Evolutionary conservation across 2,329 filamentous ascomycete species (phyloP).

Genomic region (Monosporascus cannonballus): DNA sequence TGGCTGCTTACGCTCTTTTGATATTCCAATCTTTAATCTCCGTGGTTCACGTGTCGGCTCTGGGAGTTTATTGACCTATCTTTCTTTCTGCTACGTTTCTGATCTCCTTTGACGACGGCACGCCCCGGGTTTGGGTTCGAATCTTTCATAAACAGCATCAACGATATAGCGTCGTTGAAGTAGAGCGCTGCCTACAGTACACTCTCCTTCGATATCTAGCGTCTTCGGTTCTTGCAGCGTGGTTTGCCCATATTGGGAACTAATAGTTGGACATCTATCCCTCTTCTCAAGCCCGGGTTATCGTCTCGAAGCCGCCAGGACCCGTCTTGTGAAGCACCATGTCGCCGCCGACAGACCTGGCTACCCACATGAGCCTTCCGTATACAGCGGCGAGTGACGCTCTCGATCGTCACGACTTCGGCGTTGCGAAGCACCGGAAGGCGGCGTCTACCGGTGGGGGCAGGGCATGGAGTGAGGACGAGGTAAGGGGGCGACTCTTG

Average conservation of each 20-base stretch:
- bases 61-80: background rate
- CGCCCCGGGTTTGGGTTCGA: conserved; percentile 5
- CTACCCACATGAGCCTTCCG: conserved; percentile 32
- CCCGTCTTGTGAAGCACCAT: conserved; percentile 28
- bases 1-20: conserved; percentile 50
- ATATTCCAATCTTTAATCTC: conserved; percentile 4
- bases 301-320: background rate
- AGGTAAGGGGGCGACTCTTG: conserved; percentile 46
- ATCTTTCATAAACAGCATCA: background rate
- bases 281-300: background rate
- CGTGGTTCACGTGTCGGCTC: background rate
- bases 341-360: conserved; percentile 45
- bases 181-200: conserved; percentile 3
- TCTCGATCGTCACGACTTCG: conserved; percentile 52
- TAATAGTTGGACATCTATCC: background rate
- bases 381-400: conserved; percentile 49
- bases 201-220: conserved; percentile 4
- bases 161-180: too few relatives aligned
- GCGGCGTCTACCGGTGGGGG: conserved; percentile 66
- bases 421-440: conserved; percentile 61
- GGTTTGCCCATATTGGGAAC: conserved; percentile 30
- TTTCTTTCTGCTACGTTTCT: conserved; percentile 4
- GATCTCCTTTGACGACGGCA: conserved; percentile 16
- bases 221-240: conserved; percentile 41
- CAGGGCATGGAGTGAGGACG: conserved; percentile 79